Evolutionary conservation across 768 basidiomycete species (phyloP).

Genomic region (Termitomyces sp.): DNA sequence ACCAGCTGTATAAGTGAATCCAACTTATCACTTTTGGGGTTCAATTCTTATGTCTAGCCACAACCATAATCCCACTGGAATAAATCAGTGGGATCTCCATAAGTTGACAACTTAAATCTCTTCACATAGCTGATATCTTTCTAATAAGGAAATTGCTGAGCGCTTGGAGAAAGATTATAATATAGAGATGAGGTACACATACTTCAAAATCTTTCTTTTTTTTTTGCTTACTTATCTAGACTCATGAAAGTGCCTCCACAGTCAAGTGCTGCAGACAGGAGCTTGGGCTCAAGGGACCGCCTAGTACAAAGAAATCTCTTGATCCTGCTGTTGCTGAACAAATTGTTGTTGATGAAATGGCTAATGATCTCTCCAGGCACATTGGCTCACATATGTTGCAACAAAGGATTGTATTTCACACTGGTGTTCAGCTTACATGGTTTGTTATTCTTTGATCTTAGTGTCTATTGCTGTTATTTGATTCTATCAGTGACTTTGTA

Average conservation of each 20-base stretch:
- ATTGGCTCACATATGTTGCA: neutral
- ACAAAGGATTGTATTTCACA: neutral
- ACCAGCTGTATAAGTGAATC: too few relatives aligned
- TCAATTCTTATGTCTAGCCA: neutral
- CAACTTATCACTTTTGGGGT: too few relatives aligned
- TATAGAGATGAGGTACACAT: neutral
- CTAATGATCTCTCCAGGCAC: neutral
- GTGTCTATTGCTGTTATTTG: neutral
- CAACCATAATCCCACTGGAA: neutral
- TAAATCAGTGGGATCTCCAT: neutral
- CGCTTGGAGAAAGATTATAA: neutral
- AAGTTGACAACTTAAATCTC: neutral
- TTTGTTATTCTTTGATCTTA: neutral
- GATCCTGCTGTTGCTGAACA: neutral
- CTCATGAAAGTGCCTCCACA: neutral
- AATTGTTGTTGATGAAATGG: neutral
- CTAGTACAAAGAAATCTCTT: neutral
- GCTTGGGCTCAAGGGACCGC: neutral
- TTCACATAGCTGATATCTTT: too few relatives aligned
- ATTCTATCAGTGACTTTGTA: neutral
- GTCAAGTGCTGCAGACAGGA: neutral
- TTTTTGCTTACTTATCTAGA: neutral
- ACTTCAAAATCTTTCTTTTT: too few relatives aligned
- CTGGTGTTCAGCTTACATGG: neutral
- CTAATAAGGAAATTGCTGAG: neutral